These are phyloP conservation scores for Camellia sinensis DNA, from an alignment of 148 eudicot species.

Conservation along the genomic window DNA sequence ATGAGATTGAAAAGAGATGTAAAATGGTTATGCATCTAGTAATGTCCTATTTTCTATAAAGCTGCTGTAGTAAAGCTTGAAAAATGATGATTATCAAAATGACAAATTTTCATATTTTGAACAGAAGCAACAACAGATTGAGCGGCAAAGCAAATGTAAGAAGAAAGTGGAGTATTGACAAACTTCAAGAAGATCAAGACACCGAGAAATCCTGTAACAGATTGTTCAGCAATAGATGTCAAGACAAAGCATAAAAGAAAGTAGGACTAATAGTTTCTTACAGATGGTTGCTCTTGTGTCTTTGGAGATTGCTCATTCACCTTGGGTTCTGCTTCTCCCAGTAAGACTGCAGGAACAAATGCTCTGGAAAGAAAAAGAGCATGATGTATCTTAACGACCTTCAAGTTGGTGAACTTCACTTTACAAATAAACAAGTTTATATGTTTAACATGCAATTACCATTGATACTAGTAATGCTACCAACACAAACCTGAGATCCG, in stretches of 20 bases:
- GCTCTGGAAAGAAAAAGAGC: constrained; percentile 53
- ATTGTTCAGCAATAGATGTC: not conserved
- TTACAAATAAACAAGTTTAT: constrained; percentile 1
- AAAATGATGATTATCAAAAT: not conserved
- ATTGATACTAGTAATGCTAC: not conserved
- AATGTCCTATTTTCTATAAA: not conserved
- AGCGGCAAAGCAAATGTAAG: not conserved
- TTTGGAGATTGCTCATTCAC: constrained; percentile 68
- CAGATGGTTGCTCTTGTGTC: constrained; percentile 63
- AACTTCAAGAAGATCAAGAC: constrained; percentile 8
- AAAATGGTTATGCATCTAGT: not conserved
- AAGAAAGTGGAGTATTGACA: not conserved
- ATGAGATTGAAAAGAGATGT: not conserved
- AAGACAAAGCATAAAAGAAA: not conserved
- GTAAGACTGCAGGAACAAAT: constrained; percentile 94
- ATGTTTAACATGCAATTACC: constrained; percentile 1
- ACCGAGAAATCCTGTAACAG: not conserved
- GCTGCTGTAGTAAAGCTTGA: not conserved
- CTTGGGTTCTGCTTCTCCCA: constrained; percentile 89
- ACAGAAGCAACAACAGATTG: not conserved
- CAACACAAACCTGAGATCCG: constrained; percentile 81
- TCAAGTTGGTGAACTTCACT: constrained; percentile 12
- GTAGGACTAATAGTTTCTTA: constrained; percentile 31
- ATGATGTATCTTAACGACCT: constrained; percentile 5
- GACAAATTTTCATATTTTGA: not conserved